phyloP scores from a whole-genome alignment of 2,329 filamentous ascomycete genomes.

The Dryadomyces quercus-mongolicae region DNA sequence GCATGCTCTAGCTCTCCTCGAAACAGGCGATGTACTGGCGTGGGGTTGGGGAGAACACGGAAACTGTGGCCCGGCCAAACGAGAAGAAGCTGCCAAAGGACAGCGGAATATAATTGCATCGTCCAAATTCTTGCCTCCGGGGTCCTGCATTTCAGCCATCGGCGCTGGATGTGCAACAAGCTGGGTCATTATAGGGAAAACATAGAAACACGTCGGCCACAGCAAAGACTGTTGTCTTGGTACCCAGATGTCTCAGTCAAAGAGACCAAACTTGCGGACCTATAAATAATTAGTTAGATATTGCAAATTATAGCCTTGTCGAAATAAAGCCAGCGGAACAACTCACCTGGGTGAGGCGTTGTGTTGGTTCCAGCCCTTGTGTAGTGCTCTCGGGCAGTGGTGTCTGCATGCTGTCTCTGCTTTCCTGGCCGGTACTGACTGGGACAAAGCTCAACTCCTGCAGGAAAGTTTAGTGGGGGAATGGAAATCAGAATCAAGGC shows the following conservation, averaged over 20 bases:
- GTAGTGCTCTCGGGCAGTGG: constrained; percentile 10
- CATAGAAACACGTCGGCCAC: not conserved
- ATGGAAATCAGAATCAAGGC: constrained; percentile 17
- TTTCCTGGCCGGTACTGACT: constrained; percentile 25
- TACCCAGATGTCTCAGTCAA: constrained; percentile 10
- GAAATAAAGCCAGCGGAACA: not conserved
- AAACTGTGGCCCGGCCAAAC: constrained; percentile 58
- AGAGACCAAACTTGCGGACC: constrained; percentile 22
- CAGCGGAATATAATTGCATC: constrained; percentile 56
- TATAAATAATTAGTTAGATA: constrained; percentile 8
- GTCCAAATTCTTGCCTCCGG: constrained; percentile 37
- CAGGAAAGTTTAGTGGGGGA: not conserved
- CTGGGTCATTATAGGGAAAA: constrained; percentile 41
- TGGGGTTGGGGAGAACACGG: constrained; percentile 99
- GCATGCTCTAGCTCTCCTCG: constrained; percentile 65
- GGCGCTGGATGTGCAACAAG: constrained; percentile 87
- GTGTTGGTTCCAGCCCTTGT: constrained; percentile 54
- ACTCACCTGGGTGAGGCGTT: constrained; percentile 57
- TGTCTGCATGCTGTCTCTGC: constrained; percentile 10
- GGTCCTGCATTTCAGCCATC: constrained; percentile 43
- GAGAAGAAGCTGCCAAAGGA: constrained; percentile 55
- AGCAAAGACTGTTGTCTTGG: not conserved
- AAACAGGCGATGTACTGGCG: constrained; percentile 54
- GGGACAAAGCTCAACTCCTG: constrained; percentile 21
- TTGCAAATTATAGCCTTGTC: constrained; percentile 19